These are phyloP conservation scores for Lenzites betulinus DNA, from an alignment of 768 basidiomycete species.

Conservation along the genomic window DNA sequence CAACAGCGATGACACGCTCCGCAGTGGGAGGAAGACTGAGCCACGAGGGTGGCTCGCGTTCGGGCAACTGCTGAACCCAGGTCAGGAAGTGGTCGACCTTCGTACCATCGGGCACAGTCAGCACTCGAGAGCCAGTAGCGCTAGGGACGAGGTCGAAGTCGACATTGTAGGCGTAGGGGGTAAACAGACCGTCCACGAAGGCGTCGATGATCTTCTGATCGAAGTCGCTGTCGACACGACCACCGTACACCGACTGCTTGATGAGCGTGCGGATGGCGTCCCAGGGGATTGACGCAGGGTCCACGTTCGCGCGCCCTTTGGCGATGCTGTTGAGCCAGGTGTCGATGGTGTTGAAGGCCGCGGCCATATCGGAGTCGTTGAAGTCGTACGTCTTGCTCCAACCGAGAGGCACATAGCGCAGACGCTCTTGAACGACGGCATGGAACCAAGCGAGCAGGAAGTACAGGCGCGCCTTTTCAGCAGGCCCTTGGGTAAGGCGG, in stretches of 20 bases:
- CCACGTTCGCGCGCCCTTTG: slow-evolving; percentile 88
- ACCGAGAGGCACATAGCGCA: slow-evolving; percentile 93
- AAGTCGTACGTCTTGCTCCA: slow-evolving; percentile 99
- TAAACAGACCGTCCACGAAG: slow-evolving; percentile 91
- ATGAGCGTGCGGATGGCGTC: slow-evolving; percentile 89
- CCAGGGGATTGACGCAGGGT: slow-evolving; percentile 93
- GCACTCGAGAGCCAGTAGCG: slow-evolving; percentile 52
- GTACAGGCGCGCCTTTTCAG: slow-evolving; percentile 90
- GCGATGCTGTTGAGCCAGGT: slow-evolving; percentile 81
- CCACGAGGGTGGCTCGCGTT: slow-evolving; percentile 94
- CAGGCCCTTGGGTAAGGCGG: slow-evolving; percentile 81
- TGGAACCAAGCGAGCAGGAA: slow-evolving; percentile 99
- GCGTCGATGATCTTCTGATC: slow-evolving; percentile 92
- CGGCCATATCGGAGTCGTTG: slow-evolving; percentile 97
- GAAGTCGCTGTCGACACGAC: slow-evolving; percentile 91
- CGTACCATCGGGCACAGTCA: slow-evolving; percentile 87
- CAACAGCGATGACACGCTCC: slow-evolving; percentile 87
- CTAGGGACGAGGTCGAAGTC: slow-evolving; percentile 87
- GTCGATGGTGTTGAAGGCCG: slow-evolving; percentile 91
- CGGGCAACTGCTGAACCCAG: slow-evolving; percentile 89
- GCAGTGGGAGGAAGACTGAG: slow-evolving; percentile 90
- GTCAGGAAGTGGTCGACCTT: slow-evolving; percentile 87
- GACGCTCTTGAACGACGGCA: slow-evolving; percentile 93
- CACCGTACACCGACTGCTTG: slow-evolving; percentile 96
- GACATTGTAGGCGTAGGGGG: slow-evolving; percentile 84